Base-by-base conservation (phyloP, 2,329 filamentous ascomycete genomes). In the Pyricularia grisea region DNA sequence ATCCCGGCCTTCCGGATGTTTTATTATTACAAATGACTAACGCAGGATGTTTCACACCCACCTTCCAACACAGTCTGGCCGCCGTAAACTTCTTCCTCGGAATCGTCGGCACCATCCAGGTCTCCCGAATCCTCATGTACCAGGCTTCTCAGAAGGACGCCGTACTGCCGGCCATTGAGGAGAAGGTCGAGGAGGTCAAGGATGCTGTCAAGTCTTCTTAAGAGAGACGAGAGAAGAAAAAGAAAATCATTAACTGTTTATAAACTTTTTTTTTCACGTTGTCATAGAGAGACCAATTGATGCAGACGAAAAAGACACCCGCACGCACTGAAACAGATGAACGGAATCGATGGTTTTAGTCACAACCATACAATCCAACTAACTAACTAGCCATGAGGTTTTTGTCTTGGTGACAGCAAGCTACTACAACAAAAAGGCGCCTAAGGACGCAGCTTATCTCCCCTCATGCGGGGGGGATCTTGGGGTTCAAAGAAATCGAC, bases 71-170 rank as follows among this genome's bases (percentile, higher is more conserved):
- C 50, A 93, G 91, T 71, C 89, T 99, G 70, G 95, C 95, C 71
- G 89, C 93, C 69, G 95, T 98, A 78, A 99, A 99, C 88, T 97
- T 97, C 87, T 96, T 97, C 86, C 91, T 99, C 75, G 94, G 92
- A 75, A 82, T 90, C 73, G 94, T 97, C 72, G 95, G 95, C 75
- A 82, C 92, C 70, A 86, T 92, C 73, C 95, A 99, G 84, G 85
- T 92, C 73, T 82, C 82, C 73, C 90, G 95, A 75, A 97, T 98
- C 76, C 79, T 88, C 74, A 69, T 87, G 75, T 90, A 89, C 79
- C 84, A 90, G 74, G 80, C 83, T 73, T 85, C 84, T 71, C 80
- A 89, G 76, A 89, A 92, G 82, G 78, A 82, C 71, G 74, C 76
- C 68, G 73, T 77, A 55, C 71, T 75, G 31, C 76, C 72, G 25